These are phyloP conservation scores for Melaleuca quinquenervia DNA, from an alignment of 345 rosid species.

Conservation along the genomic window DNA sequence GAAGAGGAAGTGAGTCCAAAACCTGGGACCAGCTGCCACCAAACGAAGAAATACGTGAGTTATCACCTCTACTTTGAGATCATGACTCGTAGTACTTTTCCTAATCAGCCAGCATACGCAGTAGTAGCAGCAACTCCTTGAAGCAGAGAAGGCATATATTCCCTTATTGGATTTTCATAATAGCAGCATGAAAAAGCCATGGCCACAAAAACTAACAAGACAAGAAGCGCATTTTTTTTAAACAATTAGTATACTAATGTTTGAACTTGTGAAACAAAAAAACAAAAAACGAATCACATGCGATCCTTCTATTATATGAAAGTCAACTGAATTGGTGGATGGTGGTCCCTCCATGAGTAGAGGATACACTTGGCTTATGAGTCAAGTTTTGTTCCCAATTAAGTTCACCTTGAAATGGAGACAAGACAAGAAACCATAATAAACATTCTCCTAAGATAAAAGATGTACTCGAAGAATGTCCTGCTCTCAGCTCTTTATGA, in stretches of 20 bases:
- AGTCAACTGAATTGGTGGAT: conserved; percentile 6
- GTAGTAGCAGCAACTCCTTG: background rate
- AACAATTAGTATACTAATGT: background rate
- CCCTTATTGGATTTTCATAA: background rate
- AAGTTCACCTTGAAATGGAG: conserved; percentile 17
- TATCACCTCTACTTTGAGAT: background rate
- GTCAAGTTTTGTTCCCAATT: conserved; percentile 5
- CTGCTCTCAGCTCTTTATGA: background rate
- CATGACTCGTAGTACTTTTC: background rate
- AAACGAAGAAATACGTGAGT: conserved; percentile 21
- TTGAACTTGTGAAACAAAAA: background rate
- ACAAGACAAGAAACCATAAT: conserved; percentile 9
- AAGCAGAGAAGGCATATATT: background rate
- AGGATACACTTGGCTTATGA: conserved; percentile 17
- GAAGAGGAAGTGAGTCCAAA: conserved; percentile 82
- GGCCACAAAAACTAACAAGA: background rate
- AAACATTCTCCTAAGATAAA: background rate
- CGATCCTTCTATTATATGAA: background rate
- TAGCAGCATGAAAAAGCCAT: background rate
- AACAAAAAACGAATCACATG: conserved; percentile 8
- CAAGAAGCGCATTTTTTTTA: background rate
- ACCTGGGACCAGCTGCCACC: conserved; percentile 76
- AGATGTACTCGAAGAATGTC: background rate
- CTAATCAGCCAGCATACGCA: background rate
- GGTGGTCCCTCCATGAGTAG: conserved; percentile 24